Base-by-base conservation (phyloP, 768 basidiomycete genomes). In the Termitomyces heimii region DNA sequence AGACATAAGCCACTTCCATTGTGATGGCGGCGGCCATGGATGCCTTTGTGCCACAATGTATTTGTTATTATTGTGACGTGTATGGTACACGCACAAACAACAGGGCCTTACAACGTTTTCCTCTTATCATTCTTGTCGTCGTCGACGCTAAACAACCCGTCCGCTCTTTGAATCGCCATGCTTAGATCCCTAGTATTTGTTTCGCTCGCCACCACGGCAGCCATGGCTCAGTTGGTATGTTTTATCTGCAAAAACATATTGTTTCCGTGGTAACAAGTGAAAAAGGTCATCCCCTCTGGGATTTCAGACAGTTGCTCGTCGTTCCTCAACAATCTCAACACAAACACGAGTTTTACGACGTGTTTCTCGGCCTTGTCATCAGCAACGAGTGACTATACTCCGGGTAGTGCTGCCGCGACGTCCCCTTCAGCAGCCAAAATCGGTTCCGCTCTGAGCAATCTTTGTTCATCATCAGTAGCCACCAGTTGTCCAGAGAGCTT, bases 291-390 rank as follows among this genome's bases (percentile, higher is more conserved):
- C 67, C 92, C 93, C n/a, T 56, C 81, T 14, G 81, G 74, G 53
- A 83, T 93, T 65, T 82, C 80, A 66, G 1, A 60, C 1, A 39
- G 62, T 20, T 93, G 91, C 77, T 56, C 68, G 20, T 57, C 66
- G 4, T 96, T 84, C 77, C 78, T 94, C 62, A 71, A 57, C 4
- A 59, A 65, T 12, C 77, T 98, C 56, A 84, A 98, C 76, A 67
- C 62, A 43, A 80, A 96, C 72, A 20, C 75, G 2, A 65, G 57
- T 47, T 70, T 98, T 55, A 58, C 72, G 1, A 62, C 77, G 12
- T 97, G 94, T 80, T 81, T 89, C 22, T 64, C 65, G 0, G 67
- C 85, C 12, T 72, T 97, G 65, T 79, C 84, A 59, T 69, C 74
- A 24, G 83, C 88, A 10, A 83, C 88, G 29, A 62, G 78, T 22